Evolutionary conservation across 148 eudicot genomes (phyloP).

Genomic region (Vaccinium darrowii): DNA sequence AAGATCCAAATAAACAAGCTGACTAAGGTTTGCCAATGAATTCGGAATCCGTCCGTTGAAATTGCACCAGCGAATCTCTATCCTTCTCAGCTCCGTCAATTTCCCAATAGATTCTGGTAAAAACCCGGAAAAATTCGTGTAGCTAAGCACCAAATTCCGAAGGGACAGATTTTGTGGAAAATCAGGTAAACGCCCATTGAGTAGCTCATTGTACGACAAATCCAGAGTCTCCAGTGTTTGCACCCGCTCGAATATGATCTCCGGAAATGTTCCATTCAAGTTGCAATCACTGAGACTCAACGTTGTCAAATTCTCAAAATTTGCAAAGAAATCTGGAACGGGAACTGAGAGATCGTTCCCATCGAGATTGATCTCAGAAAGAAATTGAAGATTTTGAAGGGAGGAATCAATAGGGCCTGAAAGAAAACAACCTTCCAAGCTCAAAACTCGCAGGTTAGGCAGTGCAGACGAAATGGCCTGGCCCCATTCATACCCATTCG

Average conservation of each 20-base stretch:
- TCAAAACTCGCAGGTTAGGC: constrained; percentile 21
- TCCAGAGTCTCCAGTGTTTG: constrained; percentile 15
- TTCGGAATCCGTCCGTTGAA: too few relatives aligned
- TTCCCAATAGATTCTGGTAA: too few relatives aligned
- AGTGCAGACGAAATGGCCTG: constrained; percentile 18
- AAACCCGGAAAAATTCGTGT: too few relatives aligned
- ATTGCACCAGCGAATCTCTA: too few relatives aligned
- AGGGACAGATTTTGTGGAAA: too few relatives aligned
- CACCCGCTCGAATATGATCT: background rate
- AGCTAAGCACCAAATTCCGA: too few relatives aligned
- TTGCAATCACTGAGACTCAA: constrained; percentile 14
- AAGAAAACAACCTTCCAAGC: constrained; percentile 13
- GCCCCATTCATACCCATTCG: constrained; percentile 7
- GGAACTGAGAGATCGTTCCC: background rate
- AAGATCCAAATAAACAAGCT: too few relatives aligned
- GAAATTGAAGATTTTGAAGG: background rate
- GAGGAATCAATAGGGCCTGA: constrained; percentile 19
- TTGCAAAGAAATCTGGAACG: constrained; percentile 15
- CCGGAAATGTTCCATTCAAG: constrained; percentile 15
- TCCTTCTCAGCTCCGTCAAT: too few relatives aligned
- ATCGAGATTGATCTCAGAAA: constrained; percentile 12
- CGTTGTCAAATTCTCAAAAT: constrained; percentile 6
- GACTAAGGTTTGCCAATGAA: too few relatives aligned
- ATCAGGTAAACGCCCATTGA: too few relatives aligned
- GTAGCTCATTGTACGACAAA: constrained; percentile 8